Evolutionary conservation across 1,139 yeast genomes (phyloP), one percentile per base, ranked within the genome.

Genomic region (Blastobotrys ciferrii): DNA sequence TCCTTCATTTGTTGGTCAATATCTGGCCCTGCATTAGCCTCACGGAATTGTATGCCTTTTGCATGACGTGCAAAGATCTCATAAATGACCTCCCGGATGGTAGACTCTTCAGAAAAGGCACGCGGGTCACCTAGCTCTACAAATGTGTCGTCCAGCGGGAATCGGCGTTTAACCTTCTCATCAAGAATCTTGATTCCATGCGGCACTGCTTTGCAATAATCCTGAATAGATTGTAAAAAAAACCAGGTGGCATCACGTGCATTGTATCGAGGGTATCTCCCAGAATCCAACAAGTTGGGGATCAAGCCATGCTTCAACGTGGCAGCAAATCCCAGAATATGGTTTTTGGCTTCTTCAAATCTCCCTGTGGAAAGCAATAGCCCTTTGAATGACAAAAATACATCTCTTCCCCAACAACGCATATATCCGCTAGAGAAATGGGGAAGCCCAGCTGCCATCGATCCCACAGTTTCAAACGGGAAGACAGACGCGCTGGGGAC

Each of bases 381-480:
- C 0, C 98, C 98, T 55, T 96, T 74, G 49, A 86, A 75, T 0
- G 96, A 78, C 49, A 92, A 84, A 63, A 92, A 92, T 1, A 89
- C 95, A 69, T 92, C 98, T 63, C 98, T 78, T 28, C 98, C 98
- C 98, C 98, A 92, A 65, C 97, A 88, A 67, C 98, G 77, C 96
- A 91, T 89, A 66, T 87, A 89, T 58, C 84, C 88, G 51, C 77
- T 78, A 62, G 94, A 82, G 67, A 92, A 92, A 69, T 91, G 97
- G 2, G 98, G 98, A 52, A 92, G 75, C 0, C 98, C 98, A 1
- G 98, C 98, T 13, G 98, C 96, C 78, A 92, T 74, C 42, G 88
- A 79, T 2, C 95, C 86, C 12, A 81, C 77, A 6, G 46, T 51
- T 25, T 74, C 72, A 44, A 71, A 72, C 0, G 98, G 95, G 28